Percentiles rank a stretch among this genome's conserved stretches.
Evolutionary conservation across 2,329 filamentous ascomycete genomes (phyloP).

Genomic region (Aureobasidium zeae): DNA sequence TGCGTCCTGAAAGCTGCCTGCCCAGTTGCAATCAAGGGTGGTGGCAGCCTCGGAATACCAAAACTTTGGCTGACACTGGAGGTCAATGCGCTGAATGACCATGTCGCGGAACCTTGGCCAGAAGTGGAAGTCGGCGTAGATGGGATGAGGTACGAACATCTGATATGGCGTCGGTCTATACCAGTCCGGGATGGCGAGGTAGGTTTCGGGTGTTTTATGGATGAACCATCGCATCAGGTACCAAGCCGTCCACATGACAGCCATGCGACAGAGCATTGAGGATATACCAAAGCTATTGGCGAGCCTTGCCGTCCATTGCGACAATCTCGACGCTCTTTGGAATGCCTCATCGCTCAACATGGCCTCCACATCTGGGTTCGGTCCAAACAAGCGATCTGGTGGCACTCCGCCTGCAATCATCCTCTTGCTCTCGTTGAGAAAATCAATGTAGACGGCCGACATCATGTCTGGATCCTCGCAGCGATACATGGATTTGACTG

Average conservation of each 20-base stretch:
- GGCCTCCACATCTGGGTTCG: conserved; percentile 1
- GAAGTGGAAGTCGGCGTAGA: conserved; percentile 9
- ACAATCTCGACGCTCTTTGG: background rate
- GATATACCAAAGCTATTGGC: conserved; percentile 6
- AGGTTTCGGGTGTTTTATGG: conserved; percentile 65
- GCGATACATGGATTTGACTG: conserved; percentile 4
- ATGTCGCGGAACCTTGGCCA: conserved; percentile 12
- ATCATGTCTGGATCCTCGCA: conserved; percentile 5
- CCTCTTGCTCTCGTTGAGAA: background rate
- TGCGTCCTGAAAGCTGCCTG: background rate
- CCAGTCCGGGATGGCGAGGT: conserved; percentile 64
- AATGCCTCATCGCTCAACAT: background rate
- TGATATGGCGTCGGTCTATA: conserved; percentile 56
- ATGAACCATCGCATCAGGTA: conserved; percentile 67
- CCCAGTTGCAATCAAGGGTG: conserved; percentile 10
- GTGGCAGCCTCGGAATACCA: conserved; percentile 11
- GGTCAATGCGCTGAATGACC: conserved; percentile 4
- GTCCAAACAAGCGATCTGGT: conserved; percentile 7
- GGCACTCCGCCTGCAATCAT: background rate
- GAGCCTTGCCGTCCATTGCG: conserved; percentile 9
- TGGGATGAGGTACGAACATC: conserved; percentile 54
- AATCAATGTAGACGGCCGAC: conserved; percentile 7
- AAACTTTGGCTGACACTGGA: conserved; percentile 6
- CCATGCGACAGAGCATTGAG: conserved; percentile 3
- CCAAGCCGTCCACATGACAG: conserved; percentile 8